Conservation (phyloP, 2,329 filamentous ascomycete genomes). For the Microcyclospora tardicrescens region DNA sequence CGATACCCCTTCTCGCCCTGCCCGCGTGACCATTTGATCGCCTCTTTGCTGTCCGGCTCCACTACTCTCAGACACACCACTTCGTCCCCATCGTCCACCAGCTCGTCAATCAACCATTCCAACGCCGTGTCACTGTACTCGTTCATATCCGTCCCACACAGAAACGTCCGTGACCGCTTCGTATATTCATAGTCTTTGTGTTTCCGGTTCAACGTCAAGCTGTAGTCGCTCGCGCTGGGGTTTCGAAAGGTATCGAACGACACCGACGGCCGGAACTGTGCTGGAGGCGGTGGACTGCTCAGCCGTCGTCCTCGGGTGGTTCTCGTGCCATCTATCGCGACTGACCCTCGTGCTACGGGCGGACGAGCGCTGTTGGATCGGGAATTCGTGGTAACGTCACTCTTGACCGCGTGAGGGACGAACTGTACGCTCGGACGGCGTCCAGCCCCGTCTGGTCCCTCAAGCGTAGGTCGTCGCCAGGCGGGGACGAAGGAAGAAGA, state of each 20-base stretch:
- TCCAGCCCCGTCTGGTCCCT: slow-evolving; percentile 7
- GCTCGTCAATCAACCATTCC: slow-evolving; percentile 81
- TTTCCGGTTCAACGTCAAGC: slow-evolving; percentile 71
- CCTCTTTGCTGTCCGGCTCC: slow-evolving; percentile 65
- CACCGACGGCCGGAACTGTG: slow-evolving; percentile 52
- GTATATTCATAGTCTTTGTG: slow-evolving; percentile 76
- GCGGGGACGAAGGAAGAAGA: slow-evolving; percentile 16
- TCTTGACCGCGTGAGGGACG: slow-evolving; percentile 17
- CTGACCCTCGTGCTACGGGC: slow-evolving; percentile 7
- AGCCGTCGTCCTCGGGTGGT: slow-evolving; percentile 10
- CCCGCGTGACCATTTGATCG: slow-evolving; percentile 25
- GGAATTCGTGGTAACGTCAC: slow-evolving; percentile 8
- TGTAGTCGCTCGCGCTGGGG: slow-evolving; percentile 54
- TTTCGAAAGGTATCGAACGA: slow-evolving; percentile 64
- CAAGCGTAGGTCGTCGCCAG: slow-evolving; percentile 21
- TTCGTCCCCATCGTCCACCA: slow-evolving; percentile 88
- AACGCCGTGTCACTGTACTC: slow-evolving; percentile 85
- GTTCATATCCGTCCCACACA: slow-evolving; percentile 84
- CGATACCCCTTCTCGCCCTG: slow-evolving; percentile 49
- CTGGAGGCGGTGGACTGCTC: slow-evolving; percentile 22
- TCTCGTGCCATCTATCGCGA: slow-evolving; percentile 5
- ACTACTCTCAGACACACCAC: slow-evolving; percentile 81
- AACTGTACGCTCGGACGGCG: slow-evolving; percentile 26
- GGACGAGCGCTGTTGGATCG: slow-evolving; percentile 20
- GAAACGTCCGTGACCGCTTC: slow-evolving; percentile 71